Base-by-base conservation (phyloP, 2,329 filamentous ascomycete genomes). In the Allantophomopsis cytisporea region DNA sequence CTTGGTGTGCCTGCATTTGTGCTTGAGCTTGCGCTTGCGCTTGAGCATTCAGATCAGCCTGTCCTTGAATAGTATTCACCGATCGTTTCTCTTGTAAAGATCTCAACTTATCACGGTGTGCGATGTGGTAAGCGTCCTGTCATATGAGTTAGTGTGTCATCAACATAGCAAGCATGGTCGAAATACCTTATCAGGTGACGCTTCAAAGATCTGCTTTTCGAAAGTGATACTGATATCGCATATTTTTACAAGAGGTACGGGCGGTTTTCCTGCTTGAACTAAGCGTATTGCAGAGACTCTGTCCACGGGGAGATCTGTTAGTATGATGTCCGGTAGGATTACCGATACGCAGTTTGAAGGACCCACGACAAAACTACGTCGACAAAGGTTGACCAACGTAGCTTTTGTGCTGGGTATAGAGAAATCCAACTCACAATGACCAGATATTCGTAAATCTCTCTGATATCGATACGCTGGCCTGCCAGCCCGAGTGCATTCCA, bases 1-100 rank as follows among this genome's bases (percentile, higher is more conserved):
- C 59, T 43, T 68, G 63, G 37, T 64, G 61, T 5, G 55, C 43
- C 40, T 58, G 55, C 7, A 58, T 53, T 41, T 60, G 60, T 18
- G 56, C 58, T 43, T 62, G 59, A 8, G 50, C 59, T 36, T 64
- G 57, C 1, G 58, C 59, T 34, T 34, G 31, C 16, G 31, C 31
- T 34, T 34, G 61, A 4, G 53, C 60, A 34, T 66, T 60, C 1
- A 60, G 60, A 40, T 62, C 60, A 12, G 57, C 57, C 42, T 54
- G 51, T n/a, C 47, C 50, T 38, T 40, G 38, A 3, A 36, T 18
- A 20, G 35, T 14, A 34, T 34, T 34, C 16, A 17, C 16, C 14
- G 31, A 47, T 28, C 55, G 46, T 34, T 44, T 43, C 35, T 51
- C 47, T n/a, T 48, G 39, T 28, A 57, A 41, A 34, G 53, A 50